Percentiles rank a stretch among this genome's conserved stretches.
phyloP scores from a whole-genome alignment of 306 rosid genomes.

The Malus sieversii region DNA sequence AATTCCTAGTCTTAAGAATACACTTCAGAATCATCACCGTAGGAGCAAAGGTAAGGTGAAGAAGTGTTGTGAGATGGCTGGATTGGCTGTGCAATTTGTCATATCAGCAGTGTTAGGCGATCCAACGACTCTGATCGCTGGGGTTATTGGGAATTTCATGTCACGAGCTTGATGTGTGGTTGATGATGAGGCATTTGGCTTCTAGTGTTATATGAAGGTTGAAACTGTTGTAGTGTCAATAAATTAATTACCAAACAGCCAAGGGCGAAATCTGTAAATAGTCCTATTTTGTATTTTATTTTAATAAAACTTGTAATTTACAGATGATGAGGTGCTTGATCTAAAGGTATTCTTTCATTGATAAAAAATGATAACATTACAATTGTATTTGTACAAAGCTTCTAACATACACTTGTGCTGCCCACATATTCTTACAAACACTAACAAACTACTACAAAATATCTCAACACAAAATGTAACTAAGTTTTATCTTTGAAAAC shows the following conservation, averaged over 20 bases:
- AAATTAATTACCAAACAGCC: background rate
- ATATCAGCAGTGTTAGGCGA: slow-evolving; percentile 84
- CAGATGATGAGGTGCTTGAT: too few relatives aligned
- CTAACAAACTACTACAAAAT: too few relatives aligned
- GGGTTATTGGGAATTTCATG: slow-evolving; percentile 58
- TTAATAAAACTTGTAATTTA: too few relatives aligned
- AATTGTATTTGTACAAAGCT: too few relatives aligned
- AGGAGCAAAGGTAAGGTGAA: slow-evolving; percentile 48
- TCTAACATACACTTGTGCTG: too few relatives aligned
- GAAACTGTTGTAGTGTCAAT: background rate
- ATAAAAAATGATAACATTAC: too few relatives aligned
- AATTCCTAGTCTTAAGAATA: slow-evolving; percentile 46
- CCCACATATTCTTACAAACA: too few relatives aligned
- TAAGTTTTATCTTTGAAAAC: too few relatives aligned
- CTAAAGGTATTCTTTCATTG: too few relatives aligned
- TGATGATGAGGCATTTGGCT: background rate
- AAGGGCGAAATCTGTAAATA: too few relatives aligned
- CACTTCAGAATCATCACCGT: slow-evolving; percentile 37
- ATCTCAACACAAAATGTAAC: too few relatives aligned
- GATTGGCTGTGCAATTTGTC: slow-evolving; percentile 67
- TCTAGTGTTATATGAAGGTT: background rate
- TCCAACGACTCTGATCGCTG: slow-evolving; percentile 82
- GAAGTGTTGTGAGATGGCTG: slow-evolving; percentile 85
- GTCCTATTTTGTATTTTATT: too few relatives aligned
- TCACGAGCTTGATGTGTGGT: slow-evolving; percentile 15